A percentile compares a stretch with the other conserved stretches of the same genome.
phyloP scores from a whole-genome alignment of 805 yeast species.

The Wickerhamomyces alni region DNA sequence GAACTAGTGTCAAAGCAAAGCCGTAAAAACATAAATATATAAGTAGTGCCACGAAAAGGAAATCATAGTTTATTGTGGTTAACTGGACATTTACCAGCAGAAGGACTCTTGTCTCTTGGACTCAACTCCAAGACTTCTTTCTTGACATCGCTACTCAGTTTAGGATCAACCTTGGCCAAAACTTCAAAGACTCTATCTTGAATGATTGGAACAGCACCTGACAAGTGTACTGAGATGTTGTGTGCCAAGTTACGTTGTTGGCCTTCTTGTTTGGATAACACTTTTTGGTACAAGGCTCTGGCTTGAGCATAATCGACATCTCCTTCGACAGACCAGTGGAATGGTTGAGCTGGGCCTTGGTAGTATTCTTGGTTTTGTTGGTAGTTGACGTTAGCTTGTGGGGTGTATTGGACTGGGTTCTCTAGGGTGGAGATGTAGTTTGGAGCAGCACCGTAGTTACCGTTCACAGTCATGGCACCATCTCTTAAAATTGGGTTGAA shows the following conservation, averaged over 20 bases:
- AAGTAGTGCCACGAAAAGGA: too few species aligned
- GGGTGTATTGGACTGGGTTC: constrained; percentile 24
- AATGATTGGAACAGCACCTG: constrained; percentile 62
- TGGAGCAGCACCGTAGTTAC: constrained; percentile 73
- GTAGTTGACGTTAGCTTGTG: constrained; percentile 22
- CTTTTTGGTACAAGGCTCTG: constrained; percentile 57
- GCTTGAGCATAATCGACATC: constrained; percentile 77
- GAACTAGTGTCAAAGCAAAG: too few species aligned
- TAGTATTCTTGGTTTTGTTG: constrained; percentile 74
- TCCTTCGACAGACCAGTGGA: constrained; percentile 74
- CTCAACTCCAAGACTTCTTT: constrained; percentile 47
- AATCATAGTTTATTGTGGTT: constrained; percentile 15
- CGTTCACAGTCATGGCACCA: constrained; percentile 67
- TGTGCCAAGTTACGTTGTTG: constrained; percentile 82
- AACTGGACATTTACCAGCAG: constrained; percentile 17
- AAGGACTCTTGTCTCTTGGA: constrained; percentile 14
- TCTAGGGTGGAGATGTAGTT: constrained; percentile 58
- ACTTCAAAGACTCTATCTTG: constrained; percentile 75
- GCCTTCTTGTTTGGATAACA: constrained; percentile 68
- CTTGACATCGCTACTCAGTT: constrained; percentile 62
- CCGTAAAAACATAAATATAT: not conserved
- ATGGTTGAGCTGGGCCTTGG: constrained; percentile 77
- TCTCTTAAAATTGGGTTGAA: constrained; percentile 76
- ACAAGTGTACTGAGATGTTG: constrained; percentile 73
- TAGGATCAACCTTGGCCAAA: constrained; percentile 67